These are phyloP conservation scores for Penicillium psychrosexuale DNA, from an alignment of 2,329 filamentous ascomycete genomes.

Conservation along the genomic window DNA sequence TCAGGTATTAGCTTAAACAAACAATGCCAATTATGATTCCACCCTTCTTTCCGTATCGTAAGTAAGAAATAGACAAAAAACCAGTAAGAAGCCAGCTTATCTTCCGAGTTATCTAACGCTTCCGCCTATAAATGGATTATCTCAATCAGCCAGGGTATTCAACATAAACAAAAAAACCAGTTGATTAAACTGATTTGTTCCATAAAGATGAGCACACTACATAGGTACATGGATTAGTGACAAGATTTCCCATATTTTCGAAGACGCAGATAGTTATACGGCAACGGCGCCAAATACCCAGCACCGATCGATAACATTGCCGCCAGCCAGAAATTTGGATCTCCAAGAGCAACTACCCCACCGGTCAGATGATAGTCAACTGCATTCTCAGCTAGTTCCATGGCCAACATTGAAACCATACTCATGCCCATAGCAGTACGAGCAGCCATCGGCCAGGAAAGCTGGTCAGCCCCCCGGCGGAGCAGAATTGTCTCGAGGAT, in stretches of 20 bases:
- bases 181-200: background rate
- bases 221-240: conserved; percentile 8
- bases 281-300: conserved; percentile 48
- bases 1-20: conserved; percentile 11
- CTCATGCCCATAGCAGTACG: conserved; percentile 59
- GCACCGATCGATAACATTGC: conserved; percentile 35
- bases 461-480: conserved; percentile 46
- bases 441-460: conserved; percentile 48
- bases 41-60: background rate
- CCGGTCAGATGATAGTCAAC: conserved; percentile 57
- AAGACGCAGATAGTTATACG: conserved; percentile 54
- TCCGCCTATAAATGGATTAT: too few species aligned
- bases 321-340: conserved; percentile 53
- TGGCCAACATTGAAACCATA: conserved; percentile 57
- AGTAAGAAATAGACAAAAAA: background rate
- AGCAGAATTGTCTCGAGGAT: conserved; percentile 54
- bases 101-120: background rate
- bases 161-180: conserved; percentile 3
- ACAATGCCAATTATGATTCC: conserved; percentile 6
- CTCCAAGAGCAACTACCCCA: conserved; percentile 48
- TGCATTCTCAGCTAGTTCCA: conserved; percentile 55
- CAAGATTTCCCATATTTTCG: conserved; percentile 47
- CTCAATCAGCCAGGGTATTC: background rate
- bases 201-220: background rate
- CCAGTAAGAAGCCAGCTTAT: background rate